Percentiles rank a stretch among this genome's conserved stretches.
Evolutionary conservation across 192 early-diverging fungal species (phyloP).

Genomic region (Coemansia sp.): DNA sequence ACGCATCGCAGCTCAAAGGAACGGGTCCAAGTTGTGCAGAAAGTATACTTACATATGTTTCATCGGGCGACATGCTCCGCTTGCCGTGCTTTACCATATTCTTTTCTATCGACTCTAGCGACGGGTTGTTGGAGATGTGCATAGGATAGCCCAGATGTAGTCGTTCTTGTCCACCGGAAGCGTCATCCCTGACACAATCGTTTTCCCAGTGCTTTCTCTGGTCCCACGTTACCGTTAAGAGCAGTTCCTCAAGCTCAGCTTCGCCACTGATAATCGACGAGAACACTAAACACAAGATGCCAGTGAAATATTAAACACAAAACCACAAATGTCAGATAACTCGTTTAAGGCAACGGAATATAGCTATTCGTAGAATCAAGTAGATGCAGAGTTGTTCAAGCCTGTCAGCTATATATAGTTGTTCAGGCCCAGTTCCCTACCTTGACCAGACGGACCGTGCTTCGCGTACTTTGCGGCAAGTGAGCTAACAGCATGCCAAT

Average conservation of each 20-base stretch:
- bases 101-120: slow-evolving; percentile 27
- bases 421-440: slow-evolving; percentile 13
- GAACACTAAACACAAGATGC: slow-evolving; percentile 25
- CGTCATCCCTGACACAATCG: slow-evolving; percentile 12
- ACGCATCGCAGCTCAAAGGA: too few species aligned
- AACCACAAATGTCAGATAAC: not conserved
- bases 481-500: slow-evolving; percentile 26
- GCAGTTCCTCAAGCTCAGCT: slow-evolving; percentile 47
- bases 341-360: not conserved
- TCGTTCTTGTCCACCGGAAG: not conserved
- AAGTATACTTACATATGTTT: slow-evolving; percentile 16
- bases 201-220: slow-evolving; percentile 43
- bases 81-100: slow-evolving; percentile 18
- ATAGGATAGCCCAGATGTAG: slow-evolving; percentile 29
- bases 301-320: not conserved
- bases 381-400: not conserved
- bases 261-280: slow-evolving; percentile 34
- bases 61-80: slow-evolving; percentile 37
- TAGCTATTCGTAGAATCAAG: not conserved
- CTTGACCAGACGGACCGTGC: slow-evolving; percentile 29
- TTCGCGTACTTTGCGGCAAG: slow-evolving; percentile 39
- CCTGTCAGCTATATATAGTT: not conserved
- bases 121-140: slow-evolving; percentile 28
- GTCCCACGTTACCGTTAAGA: slow-evolving; percentile 31
- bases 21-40: too few species aligned